These are phyloP conservation scores for Nelumbo lutea DNA, from an alignment of 164 flowering plant genomes.

Conservation along the genomic window DNA sequence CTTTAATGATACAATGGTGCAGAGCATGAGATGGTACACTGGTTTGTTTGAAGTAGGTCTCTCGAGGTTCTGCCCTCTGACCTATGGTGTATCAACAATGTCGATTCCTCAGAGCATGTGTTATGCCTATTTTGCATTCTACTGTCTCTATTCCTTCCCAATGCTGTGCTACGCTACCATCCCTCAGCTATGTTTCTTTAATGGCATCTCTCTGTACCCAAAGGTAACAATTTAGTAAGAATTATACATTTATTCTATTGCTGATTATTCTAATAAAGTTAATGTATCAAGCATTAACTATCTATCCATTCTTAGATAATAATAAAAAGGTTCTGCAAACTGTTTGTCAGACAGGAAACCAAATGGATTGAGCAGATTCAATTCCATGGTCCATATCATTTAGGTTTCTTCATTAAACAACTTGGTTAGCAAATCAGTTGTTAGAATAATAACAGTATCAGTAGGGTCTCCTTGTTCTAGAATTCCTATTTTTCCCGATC, in stretches of 20 bases:
- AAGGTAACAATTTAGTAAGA: constrained; percentile 1
- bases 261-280: background rate
- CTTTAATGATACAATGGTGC: background rate
- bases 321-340: no score
- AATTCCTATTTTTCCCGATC: no score
- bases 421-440: no score
- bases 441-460: no score
- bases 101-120: constrained; percentile 4
- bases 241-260: background rate
- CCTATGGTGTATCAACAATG: constrained; percentile 1
- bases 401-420: no score
- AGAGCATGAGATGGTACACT: constrained; percentile 3
- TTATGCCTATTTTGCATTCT: background rate
- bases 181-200: constrained; percentile 1
- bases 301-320: no score
- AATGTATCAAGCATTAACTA: no score
- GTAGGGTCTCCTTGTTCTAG: no score
- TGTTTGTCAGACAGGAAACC: no score
- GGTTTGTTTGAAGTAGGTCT: background rate
- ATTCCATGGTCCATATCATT: no score
- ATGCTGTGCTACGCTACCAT: background rate
- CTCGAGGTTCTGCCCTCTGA: constrained; percentile 1
- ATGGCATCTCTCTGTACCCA: constrained; percentile 2
- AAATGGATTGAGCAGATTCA: no score
- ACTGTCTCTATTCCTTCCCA: background rate